Evolutionary conservation across 345 rosid genomes (phyloP), one percentile per base, ranked within the genome.

Genomic region (Nephelium lappaceum): DNA sequence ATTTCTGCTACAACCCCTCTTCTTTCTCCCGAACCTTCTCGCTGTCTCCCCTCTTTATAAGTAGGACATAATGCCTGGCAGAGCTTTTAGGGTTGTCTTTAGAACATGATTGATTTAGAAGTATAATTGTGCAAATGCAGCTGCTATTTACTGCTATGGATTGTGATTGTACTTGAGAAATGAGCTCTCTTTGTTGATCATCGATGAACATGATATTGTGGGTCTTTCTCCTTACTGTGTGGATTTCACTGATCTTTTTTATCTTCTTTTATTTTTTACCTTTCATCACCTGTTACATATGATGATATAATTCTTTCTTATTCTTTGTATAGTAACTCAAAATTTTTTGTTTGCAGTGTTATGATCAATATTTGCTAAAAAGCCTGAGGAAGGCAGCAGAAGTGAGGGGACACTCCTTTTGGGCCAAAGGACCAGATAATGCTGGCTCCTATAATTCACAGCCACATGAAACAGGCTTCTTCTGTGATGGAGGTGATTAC

Each of bases 401-500:
- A 85, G 88, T 84, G 66, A 90, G 93, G 84, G 94, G 98, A 71
- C 94, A 86, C 57, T 74, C 83, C 24, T 87, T 91, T 79, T 94
- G 98, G 99, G 98, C 91, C 70, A 83, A 90, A 81, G 98, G 93
- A 55, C 99, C 99, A 73, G 98, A 93, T 55, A 94, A 93, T 80
- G 88, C 92, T 1, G 99, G 99, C 69, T 87, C 92, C 21, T 94
- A 94, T 83, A 96, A 93, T 82, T 89, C 97, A 67, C 93, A 80
- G 75, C 98, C 99, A 41, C 92, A 91, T 42, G 97, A 90, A 79
- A 94, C 98, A 36, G 92, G 93, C 68, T 96, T 96, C 89, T 96
- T 96, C 84, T 86, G 95, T 87, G 99, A 96, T 71, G 98, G 95
- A 72, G 99, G 99, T 80, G 98, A 91, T 68, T 97, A 93, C 41